Conservation (phyloP, 2,329 filamentous ascomycete genomes). For the Dactylellina parvicollis region DNA sequence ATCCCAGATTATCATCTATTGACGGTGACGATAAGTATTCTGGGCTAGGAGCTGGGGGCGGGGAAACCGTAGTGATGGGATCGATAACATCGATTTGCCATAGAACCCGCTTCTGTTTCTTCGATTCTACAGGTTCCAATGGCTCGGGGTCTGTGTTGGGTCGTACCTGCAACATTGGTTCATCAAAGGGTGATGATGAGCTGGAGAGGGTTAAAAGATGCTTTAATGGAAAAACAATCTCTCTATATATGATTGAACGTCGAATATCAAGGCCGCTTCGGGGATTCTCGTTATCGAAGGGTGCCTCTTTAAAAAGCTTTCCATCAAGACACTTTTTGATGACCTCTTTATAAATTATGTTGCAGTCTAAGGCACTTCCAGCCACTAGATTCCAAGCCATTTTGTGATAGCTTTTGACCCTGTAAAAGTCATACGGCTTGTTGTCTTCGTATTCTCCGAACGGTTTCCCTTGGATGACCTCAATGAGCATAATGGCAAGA, state of each 20-base stretch:
- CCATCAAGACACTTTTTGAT: conserved; percentile 44
- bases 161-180: conserved; percentile 14
- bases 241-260: conserved; percentile 36
- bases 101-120: background rate
- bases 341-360: conserved; percentile 44
- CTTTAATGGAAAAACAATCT: conserved; percentile 40
- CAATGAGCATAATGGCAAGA: conserved; percentile 41
- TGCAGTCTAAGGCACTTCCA: conserved; percentile 25
- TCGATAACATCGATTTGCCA: background rate
- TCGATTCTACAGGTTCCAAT: background rate
- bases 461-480: conserved; percentile 26
- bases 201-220: conserved; percentile 15
- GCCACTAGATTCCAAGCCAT: conserved; percentile 25
- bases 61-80: background rate
- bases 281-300: conserved; percentile 28
- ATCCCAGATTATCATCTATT: background rate
- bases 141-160: background rate
- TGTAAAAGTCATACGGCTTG: conserved; percentile 8
- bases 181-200: background rate
- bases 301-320: conserved; percentile 31
- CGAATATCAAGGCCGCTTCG: conserved; percentile 30
- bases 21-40: background rate
- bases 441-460: conserved; percentile 8
- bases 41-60: background rate
- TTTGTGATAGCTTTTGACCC: conserved; percentile 35